A percentile compares a stretch with the other conserved stretches of the same genome.
Conservation (phyloP, 1,284 basidiomycete genomes). For the Cryptococcus wingfieldii region DNA sequence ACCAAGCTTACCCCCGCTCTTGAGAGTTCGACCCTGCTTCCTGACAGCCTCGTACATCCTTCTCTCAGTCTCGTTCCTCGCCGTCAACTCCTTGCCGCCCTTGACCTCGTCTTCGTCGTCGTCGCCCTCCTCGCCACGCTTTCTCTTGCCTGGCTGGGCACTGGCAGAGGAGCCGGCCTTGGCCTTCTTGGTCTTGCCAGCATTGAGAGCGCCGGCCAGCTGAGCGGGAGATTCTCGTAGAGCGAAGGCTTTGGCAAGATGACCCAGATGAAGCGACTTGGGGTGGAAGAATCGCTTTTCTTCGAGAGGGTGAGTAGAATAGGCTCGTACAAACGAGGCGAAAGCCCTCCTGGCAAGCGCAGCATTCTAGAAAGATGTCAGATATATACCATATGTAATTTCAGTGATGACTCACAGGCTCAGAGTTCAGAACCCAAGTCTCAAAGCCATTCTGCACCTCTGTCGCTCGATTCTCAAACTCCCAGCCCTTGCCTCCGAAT, state of each 20-base stretch:
- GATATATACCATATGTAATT: neutral
- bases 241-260: conserved; percentile 94
- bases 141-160: conserved; percentile 10
- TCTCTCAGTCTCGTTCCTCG: conserved; percentile 61
- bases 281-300: conserved; percentile 97
- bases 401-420: conserved; percentile 57
- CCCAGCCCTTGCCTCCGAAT: conserved; percentile 74
- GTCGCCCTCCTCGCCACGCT: conserved; percentile 35
- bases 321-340: conserved; percentile 88
- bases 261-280: conserved; percentile 87
- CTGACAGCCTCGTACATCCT: conserved; percentile 86
- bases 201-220: conserved; percentile 49
- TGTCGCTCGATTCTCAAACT: conserved; percentile 87
- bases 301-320: conserved; percentile 90
- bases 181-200: conserved; percentile 40
- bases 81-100: conserved; percentile 42
- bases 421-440: conserved; percentile 77
- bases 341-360: conserved; percentile 79
- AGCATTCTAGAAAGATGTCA: conserved; percentile 57
- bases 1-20: conserved; percentile 73
- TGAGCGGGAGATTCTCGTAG: conserved; percentile 84
- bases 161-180: conserved; percentile 49
- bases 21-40: conserved; percentile 72
- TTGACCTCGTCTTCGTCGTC: conserved; percentile 49
- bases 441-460: conserved; percentile 95